phyloP scores from a whole-genome alignment of 257 asterid genomes.

The Cinchona pubescens region DNA sequence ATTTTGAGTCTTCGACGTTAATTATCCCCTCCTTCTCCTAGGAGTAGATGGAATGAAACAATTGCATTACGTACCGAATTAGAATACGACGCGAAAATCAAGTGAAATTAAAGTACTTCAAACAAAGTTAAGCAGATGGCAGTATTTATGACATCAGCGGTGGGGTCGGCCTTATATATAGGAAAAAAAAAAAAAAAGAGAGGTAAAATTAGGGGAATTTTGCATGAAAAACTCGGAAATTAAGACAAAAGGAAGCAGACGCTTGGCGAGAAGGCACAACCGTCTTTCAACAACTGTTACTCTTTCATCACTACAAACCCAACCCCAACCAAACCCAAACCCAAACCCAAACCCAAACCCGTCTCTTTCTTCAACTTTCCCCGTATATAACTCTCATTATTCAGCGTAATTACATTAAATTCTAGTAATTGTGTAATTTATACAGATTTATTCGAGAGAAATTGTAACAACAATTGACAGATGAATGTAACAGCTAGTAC shows the following conservation, averaged over 20 bases:
- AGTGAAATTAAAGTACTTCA: no score
- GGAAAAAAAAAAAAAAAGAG: not conserved
- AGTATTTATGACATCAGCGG: no score
- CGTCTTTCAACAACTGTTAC: slow-evolving; percentile 44
- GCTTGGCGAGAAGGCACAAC: slow-evolving; percentile 69
- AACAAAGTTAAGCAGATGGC: no score
- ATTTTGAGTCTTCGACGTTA: no score
- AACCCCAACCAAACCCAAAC: no score
- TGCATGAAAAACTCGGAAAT: no score
- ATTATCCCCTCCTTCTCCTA: no score
- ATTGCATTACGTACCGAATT: no score
- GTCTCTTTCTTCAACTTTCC: slow-evolving; percentile 15
- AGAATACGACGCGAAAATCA: no score
- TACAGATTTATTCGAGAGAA: not conserved
- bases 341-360: not conserved
- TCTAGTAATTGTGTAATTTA: not conserved
- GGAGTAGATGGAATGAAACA: no score
- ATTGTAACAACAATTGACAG: not conserved
- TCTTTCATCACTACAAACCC: not conserved
- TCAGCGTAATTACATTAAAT: not conserved
- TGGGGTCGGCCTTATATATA: not conserved
- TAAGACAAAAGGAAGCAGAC: slow-evolving; percentile 45
- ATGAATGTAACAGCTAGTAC: not conserved
- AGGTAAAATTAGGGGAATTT: slow-evolving; percentile 55
- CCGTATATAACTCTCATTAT: no score